Percentiles rank a stretch among this genome's conserved stretches.
Conservation (phyloP, 257 asterid species). For the Ocimum tenuiflorum region DNA sequence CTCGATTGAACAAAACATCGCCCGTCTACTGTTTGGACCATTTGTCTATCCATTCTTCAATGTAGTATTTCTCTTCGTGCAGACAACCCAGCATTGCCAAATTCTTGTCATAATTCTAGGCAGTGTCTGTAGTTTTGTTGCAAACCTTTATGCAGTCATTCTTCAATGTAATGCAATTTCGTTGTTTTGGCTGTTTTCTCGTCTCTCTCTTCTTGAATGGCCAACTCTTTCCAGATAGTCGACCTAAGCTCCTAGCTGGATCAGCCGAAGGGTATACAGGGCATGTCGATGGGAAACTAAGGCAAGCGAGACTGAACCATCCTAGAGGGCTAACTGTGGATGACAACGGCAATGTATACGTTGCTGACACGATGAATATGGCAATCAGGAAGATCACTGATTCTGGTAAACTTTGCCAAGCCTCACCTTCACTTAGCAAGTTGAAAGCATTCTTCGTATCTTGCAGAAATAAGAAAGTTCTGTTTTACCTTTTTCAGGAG, state of each 20-base stretch:
- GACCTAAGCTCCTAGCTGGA: slow-evolving; percentile 83
- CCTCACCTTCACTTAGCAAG: background rate
- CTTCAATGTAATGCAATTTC: background rate
- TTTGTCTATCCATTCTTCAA: background rate
- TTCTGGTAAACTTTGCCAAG: slow-evolving; percentile 36
- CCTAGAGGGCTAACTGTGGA: slow-evolving; percentile 87
- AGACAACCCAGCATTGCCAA: background rate
- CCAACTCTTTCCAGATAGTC: slow-evolving; percentile 55
- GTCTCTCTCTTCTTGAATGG: background rate
- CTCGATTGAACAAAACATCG: background rate
- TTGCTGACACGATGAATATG: slow-evolving; percentile 91
- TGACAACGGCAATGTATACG: slow-evolving; percentile 68
- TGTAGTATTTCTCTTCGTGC: too few species aligned
- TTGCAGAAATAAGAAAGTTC: background rate
- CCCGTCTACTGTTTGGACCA: background rate
- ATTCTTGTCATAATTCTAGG: too few species aligned
- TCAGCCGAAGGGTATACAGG: slow-evolving; percentile 87
- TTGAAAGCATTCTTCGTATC: background rate
- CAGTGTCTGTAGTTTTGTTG: too few species aligned
- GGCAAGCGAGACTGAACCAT: slow-evolving; percentile 83
- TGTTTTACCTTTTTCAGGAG: slow-evolving; percentile 39
- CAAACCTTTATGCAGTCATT: too few species aligned
- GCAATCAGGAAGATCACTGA: slow-evolving; percentile 85
- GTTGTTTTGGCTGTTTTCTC: background rate
- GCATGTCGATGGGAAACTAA: slow-evolving; percentile 83